Evolutionary conservation across 2,329 filamentous ascomycete species (phyloP).

Genomic region (Talaromyces sp.): DNA sequence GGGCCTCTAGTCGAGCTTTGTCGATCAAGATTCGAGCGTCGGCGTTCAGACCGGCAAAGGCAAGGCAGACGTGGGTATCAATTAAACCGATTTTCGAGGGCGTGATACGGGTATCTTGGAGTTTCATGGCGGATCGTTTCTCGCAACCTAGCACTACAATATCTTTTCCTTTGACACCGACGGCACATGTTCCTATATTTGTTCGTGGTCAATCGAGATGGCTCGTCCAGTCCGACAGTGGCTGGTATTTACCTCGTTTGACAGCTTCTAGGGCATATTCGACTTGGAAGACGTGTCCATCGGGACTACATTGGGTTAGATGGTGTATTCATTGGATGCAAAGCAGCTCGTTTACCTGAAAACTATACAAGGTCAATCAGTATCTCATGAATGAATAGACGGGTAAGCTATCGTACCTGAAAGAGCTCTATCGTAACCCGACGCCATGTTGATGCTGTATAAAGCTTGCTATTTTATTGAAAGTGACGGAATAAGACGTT

Average conservation of each 20-base stretch:
- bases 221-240: background rate
- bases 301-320: conserved; percentile 70
- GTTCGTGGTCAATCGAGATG: background rate
- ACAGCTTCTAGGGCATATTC: conserved; percentile 99
- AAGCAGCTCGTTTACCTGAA: conserved; percentile 64
- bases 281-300: conserved; percentile 99
- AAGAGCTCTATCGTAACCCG: conserved; percentile 97
- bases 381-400: conserved; percentile 21
- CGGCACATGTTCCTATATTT: conserved; percentile 84
- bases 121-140: conserved; percentile 98
- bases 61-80: conserved; percentile 93
- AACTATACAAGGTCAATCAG: conserved; percentile 60
- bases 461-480: background rate
- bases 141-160: conserved; percentile 97
- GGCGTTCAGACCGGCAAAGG: conserved; percentile 95
- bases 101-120: conserved; percentile 98
- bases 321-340: conserved; percentile 13
- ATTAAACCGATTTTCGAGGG: conserved; percentile 97
- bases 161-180: conserved; percentile 91
- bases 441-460: conserved; percentile 63
- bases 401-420: conserved; percentile 68
- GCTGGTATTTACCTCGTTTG: conserved; percentile 71
- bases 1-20: conserved; percentile 94
- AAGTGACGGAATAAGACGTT: background rate
- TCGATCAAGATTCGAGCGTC: conserved; percentile 97